Percentiles rank a stretch among this genome's conserved stretches.
phyloP scores from a whole-genome alignment of 2,329 filamentous ascomycete species.

The Paecilomyces niveus region DNA sequence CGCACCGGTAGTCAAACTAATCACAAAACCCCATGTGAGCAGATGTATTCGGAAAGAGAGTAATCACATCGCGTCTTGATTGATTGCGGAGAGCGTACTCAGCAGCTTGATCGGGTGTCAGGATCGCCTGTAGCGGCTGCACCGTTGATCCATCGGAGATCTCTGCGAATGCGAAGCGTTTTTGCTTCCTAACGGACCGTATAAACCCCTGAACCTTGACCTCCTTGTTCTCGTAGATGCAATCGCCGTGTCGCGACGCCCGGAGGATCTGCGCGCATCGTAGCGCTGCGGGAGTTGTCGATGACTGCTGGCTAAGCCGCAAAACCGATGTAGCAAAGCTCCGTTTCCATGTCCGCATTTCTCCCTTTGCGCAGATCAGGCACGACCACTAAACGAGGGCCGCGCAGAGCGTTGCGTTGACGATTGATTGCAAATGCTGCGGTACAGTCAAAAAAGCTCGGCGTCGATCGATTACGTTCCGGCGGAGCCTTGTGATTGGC shows the following conservation, averaged over 20 bases:
- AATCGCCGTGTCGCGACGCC: slow-evolving; percentile 17
- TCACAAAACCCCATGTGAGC: slow-evolving; percentile 9
- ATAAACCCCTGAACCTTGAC: slow-evolving; percentile 70
- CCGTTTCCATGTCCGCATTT: slow-evolving; percentile 36
- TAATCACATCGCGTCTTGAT: not conserved
- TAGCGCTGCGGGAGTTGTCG: slow-evolving; percentile 15
- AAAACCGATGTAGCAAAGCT: slow-evolving; percentile 28
- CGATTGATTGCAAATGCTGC: not conserved
- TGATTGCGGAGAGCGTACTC: slow-evolving; percentile 50
- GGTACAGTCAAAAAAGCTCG: not conserved
- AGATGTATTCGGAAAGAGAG: not conserved
- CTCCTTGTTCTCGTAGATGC: slow-evolving; percentile 28
- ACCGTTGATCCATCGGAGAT: slow-evolving; percentile 82
- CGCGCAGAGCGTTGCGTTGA: not conserved
- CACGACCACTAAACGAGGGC: not conserved
- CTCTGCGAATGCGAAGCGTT: slow-evolving; percentile 73
- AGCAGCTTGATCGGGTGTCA: slow-evolving; percentile 63
- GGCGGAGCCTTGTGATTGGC: not conserved
- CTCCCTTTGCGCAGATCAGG: slow-evolving; percentile 10
- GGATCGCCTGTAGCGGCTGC: slow-evolving; percentile 70
- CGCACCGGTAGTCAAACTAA: slow-evolving; percentile 71
- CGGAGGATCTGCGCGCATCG: slow-evolving; percentile 34
- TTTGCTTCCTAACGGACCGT: slow-evolving; percentile 78
- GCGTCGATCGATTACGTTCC: not conserved
- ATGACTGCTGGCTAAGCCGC: slow-evolving; percentile 20